Evolutionary conservation across 176 grass and related monocot species (phyloP), one percentile per base, ranked within the genome.

Genomic region (Ananas comosus): DNA sequence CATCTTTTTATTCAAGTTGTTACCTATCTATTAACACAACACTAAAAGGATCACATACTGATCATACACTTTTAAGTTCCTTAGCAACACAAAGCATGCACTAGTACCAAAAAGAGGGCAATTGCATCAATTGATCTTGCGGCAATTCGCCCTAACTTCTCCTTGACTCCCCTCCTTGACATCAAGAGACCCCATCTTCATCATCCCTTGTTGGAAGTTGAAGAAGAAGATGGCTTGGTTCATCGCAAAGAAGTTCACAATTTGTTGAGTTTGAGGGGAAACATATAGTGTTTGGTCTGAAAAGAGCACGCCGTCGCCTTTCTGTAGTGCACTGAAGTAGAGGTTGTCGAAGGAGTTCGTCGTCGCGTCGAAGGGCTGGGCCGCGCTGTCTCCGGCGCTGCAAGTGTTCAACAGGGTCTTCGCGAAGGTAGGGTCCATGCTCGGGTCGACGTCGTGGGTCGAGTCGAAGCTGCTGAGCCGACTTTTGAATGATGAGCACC

Each of bases 141-240:
- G 79, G 83, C 93, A 97, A 0, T 50, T 69, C 12, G 12, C 18
- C 69, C 93, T 86, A 59, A 97, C 57, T 82, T 97, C 93, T 11
- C 93, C 93, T 6, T 74, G 8, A 50, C n/a, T 59, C 0, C 83
- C 93, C 2, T 75, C 84, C 68, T 97, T 97, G 68, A 97, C 84
- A 53, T 90, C 81, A 27, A 97, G 80, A 64, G 81, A 68, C 8
- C 93, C 93, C 93, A 97, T 97, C 81, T 83, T 97, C 50, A 76
- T 22, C 86, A 97, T 89, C 52, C 89, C 93, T 72, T 83, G 84
- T 70, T 80, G 68, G 79, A 97, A 97, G 19, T 85, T 72, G 61
- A 48, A 83, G 84, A 92, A 97, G 88, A 97, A 97, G 77, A 80
- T 85, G 0, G 54, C 82, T 72, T 74, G 76, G 71, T 92, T 87